Percentiles rank a stretch among this genome's conserved stretches.
phyloP scores from a whole-genome alignment of 352 stramenopile species.

The Peronospora tabacina region DNA sequence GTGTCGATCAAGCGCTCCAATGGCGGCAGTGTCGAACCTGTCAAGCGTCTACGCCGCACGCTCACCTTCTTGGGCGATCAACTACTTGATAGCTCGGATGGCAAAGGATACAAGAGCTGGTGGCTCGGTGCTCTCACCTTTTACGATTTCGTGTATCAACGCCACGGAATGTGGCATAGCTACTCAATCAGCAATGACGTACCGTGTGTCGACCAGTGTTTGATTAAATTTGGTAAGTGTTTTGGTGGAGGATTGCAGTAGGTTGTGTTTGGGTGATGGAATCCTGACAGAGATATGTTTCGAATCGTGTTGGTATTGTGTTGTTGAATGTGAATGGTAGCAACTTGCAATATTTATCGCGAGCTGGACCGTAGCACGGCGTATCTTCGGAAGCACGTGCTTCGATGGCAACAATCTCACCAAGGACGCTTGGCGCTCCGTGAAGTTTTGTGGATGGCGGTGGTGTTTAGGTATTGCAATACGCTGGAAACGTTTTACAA shows the following conservation, averaged over 20 bases:
- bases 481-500: constrained; percentile 78
- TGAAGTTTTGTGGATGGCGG: constrained; percentile 75
- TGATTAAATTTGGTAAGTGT: constrained; percentile 70
- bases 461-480: constrained; percentile 77
- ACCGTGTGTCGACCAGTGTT: constrained; percentile 55
- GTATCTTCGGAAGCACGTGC: constrained; percentile 71
- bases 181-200: constrained; percentile 68
- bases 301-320: not conserved
- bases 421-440: constrained; percentile 59
- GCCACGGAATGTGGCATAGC: constrained; percentile 81
- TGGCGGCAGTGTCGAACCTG: constrained; percentile 21
- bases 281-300: not conserved
- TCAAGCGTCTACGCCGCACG: constrained; percentile 40
- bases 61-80: constrained; percentile 75
- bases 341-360: constrained; percentile 80
- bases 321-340: constrained; percentile 19
- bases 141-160: constrained; percentile 83
- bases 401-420: constrained; percentile 69
- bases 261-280: not conserved
- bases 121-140: constrained; percentile 75
- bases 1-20: constrained; percentile 34
- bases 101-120: constrained; percentile 81
- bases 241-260: not conserved
- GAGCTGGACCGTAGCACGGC: constrained; percentile 75
- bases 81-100: constrained; percentile 55